Conservation (phyloP, 306 rosid genomes). For the Castanea crenata region DNA sequence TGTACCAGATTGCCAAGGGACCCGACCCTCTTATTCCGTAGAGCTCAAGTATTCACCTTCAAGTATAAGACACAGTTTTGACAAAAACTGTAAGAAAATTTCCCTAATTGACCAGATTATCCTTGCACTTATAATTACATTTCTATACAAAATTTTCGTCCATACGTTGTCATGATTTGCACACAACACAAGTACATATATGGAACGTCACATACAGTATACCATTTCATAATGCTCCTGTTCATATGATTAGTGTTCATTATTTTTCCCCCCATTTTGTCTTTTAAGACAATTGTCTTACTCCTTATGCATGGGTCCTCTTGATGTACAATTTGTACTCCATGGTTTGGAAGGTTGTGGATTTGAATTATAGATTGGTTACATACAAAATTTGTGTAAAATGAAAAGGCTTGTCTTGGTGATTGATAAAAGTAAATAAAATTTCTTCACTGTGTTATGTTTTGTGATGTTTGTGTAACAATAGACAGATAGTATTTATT, state of each 20-base stretch:
- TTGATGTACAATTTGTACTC: slow-evolving; percentile 1
- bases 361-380: background rate
- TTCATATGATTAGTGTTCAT: background rate
- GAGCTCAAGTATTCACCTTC: slow-evolving; percentile 48
- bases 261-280: background rate
- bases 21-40: slow-evolving; percentile 47
- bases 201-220: background rate
- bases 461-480: background rate
- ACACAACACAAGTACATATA: background rate
- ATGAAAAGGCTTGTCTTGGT: background rate
- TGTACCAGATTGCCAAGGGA: slow-evolving; percentile 39
- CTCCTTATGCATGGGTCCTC: background rate
- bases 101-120: slow-evolving; percentile 59
- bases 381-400: background rate
- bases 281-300: background rate
- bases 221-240: background rate
- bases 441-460: background rate
- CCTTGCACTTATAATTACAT: slow-evolving; percentile 36
- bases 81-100: slow-evolving; percentile 29
- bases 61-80: slow-evolving; percentile 13
- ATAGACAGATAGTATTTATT: background rate
- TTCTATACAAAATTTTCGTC: slow-evolving; percentile 43
- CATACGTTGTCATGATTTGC: slow-evolving; percentile 32
- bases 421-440: background rate
- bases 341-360: slow-evolving; percentile 8